These are phyloP conservation scores for Colletotrichum camelliae DNA, from an alignment of 2,329 filamentous ascomycete species.

Conservation along the genomic window DNA sequence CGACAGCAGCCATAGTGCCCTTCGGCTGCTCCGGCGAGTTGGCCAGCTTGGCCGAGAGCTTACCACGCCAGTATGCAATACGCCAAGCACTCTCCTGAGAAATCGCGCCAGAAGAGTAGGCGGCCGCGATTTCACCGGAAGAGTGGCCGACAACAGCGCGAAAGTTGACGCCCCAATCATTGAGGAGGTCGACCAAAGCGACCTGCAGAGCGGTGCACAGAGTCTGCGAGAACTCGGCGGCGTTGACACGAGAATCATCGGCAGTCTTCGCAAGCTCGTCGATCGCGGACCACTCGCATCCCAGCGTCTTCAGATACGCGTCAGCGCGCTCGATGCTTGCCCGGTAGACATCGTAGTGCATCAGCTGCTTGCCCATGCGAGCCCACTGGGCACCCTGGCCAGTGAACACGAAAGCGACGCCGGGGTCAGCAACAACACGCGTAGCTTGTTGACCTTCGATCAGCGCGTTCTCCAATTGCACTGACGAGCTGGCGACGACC, in stretches of 20 bases:
- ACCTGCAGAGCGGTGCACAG: slow-evolving; percentile 49
- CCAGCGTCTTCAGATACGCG: slow-evolving; percentile 33
- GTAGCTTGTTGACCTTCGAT: neutral
- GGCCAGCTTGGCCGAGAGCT: slow-evolving; percentile 35
- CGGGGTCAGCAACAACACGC: neutral
- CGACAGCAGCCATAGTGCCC: neutral
- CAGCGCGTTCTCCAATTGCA: neutral
- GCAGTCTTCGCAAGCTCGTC: slow-evolving; percentile 24
- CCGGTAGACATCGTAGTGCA: slow-evolving; percentile 42
- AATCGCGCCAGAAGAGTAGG: slow-evolving; percentile 41
- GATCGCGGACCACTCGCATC: slow-evolving; percentile 36
- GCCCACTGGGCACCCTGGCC: slow-evolving; percentile 31
- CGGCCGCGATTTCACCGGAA: slow-evolving; percentile 35
- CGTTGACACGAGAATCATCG: neutral
- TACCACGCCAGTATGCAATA: slow-evolving; percentile 54
- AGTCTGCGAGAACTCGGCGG: slow-evolving; percentile 34
- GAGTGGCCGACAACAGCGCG: neutral
- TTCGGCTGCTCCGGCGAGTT: neutral
- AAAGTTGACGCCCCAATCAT: neutral
- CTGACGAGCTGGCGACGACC: neutral
- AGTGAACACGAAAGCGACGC: slow-evolving; percentile 34
- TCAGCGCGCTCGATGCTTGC: slow-evolving; percentile 40
- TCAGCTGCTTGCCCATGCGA: slow-evolving; percentile 22
- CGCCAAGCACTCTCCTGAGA: slow-evolving; percentile 44
- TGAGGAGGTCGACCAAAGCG: slow-evolving; percentile 37